Percentiles rank a stretch among this genome's conserved stretches.
These are phyloP conservation scores for Mycena venus DNA, from an alignment of 768 basidiomycete species.

Conservation along the genomic window DNA sequence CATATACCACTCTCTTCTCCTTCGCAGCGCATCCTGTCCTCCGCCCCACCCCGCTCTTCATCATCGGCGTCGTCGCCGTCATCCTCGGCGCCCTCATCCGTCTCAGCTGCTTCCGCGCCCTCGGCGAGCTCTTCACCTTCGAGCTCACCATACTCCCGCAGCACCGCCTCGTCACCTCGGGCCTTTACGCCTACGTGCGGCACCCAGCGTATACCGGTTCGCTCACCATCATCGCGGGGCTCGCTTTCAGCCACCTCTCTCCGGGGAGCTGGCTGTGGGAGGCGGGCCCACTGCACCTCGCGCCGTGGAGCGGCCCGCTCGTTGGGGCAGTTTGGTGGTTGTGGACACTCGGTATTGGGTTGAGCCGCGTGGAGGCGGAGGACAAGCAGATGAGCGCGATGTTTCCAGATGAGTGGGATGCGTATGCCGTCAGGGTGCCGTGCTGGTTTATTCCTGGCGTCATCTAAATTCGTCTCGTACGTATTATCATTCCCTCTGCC, in stretches of 20 bases:
- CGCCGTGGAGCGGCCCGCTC: constrained; percentile 37
- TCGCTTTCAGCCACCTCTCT: constrained; percentile 61
- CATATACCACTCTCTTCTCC: constrained; percentile 22
- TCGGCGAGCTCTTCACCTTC: constrained; percentile 70
- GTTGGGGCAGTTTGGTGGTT: constrained; percentile 62
- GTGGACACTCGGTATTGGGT: constrained; percentile 61
- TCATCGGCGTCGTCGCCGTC: constrained; percentile 45
- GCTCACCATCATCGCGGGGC: constrained; percentile 60
- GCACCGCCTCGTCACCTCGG: constrained; percentile 65
- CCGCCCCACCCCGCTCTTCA: neutral
- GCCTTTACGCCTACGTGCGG: constrained; percentile 65
- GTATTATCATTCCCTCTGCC: neutral
- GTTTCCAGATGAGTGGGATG: constrained; percentile 63
- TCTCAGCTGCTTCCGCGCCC: constrained; percentile 57
- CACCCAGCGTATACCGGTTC: constrained; percentile 72
- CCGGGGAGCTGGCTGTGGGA: constrained; percentile 62
- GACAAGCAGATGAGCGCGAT: constrained; percentile 62
- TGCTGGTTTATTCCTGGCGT: constrained; percentile 67
- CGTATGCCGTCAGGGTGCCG: constrained; percentile 57
- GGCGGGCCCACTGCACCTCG: constrained; percentile 50
- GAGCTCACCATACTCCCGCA: constrained; percentile 67
- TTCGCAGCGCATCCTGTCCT: no score
- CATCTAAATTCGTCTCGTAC: constrained; percentile 38
- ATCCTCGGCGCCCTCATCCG: constrained; percentile 62
- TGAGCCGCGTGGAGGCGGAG: constrained; percentile 64